Evolutionary conservation across 768 basidiomycete species (phyloP), one percentile per base, ranked within the genome.

Genomic region (Lentinus brumalis): DNA sequence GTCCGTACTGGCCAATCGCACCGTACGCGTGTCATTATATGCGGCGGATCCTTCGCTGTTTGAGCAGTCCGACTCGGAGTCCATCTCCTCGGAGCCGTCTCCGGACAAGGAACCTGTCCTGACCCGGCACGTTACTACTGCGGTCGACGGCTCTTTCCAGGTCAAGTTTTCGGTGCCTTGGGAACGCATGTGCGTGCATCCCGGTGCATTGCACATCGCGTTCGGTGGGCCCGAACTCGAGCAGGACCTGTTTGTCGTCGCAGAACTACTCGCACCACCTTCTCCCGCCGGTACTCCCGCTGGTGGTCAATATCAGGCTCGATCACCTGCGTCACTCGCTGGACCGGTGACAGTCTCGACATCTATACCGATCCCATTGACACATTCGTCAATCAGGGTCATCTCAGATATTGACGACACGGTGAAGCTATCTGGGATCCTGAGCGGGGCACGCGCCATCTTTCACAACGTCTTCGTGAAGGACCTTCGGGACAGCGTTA

Each of bases 331-430:
- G 6, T 44, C 53, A n/a, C 10, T 46, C 12, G 31, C 39, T 15
- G 15, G 29, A 0, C 5, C 54, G 6, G 66, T 66, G 3, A 69
- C 67, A 14, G 62, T 69, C 9, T 61, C 57, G 1, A 49, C 72
- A 2, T 51, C 65, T 5, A 67, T 75, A 11, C 51, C 62, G 1
- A 61, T 78, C 4, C 73, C 77, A 26, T 79, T 93, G 39, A 83
- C 88, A 0, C 76, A 86, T 66, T 82, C 83, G 2, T 81, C 83
- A 2, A 74, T 96, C 14, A 86, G 92, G 16, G 83, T 96, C 56
- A 88, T 98, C 14, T 96, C 94, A 8, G 96, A 98, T 67, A 89
- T 98, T 45, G 96, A 98, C 69, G 96, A 98, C 74, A 98, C 96
- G 0, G 81, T 97, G 58, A 96, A 96, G 69, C 70, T 81, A 29